Evolutionary conservation across 352 stramenopile species (phyloP).

Genomic region (Saprolegnia parasitica): DNA sequence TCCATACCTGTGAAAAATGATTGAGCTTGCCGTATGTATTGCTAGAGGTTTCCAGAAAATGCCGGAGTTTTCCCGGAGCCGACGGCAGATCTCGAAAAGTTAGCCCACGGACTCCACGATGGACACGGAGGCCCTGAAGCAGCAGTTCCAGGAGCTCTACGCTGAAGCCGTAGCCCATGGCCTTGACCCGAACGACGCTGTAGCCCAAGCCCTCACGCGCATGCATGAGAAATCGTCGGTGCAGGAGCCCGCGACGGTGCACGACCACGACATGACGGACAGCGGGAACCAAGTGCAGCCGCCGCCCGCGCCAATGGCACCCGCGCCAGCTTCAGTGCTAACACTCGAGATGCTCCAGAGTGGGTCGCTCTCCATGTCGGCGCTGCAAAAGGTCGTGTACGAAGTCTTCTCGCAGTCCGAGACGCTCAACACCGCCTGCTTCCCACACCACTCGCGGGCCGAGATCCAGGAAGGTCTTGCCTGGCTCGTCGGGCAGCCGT

Average conservation of each 20-base stretch:
- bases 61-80: too few relatives aligned
- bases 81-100: conserved; percentile 10
- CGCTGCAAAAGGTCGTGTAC: conserved; percentile 43
- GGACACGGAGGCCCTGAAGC: conserved; percentile 32
- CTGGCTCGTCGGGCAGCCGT: neutral
- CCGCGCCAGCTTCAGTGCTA: neutral
- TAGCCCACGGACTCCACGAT: neutral
- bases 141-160: conserved; percentile 54
- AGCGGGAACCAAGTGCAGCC: neutral
- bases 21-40: too few relatives aligned
- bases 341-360: conserved; percentile 11
- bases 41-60: too few relatives aligned
- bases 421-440: conserved; percentile 36
- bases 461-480: conserved; percentile 24
- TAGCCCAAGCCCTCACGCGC: conserved; percentile 46
- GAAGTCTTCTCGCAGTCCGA: conserved; percentile 61
- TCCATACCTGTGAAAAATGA: too few relatives aligned
- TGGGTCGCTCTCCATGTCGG: neutral
- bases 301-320: neutral
- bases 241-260: neutral
- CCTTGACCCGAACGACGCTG: conserved; percentile 55
- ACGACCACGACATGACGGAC: neutral
- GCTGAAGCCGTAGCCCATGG: conserved; percentile 46
- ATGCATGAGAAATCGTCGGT: conserved; percentile 38
- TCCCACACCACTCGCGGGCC: conserved; percentile 9